phyloP scores from a whole-genome alignment of 768 basidiomycete genomes.

The Rubroboletus pulcherrimus region DNA sequence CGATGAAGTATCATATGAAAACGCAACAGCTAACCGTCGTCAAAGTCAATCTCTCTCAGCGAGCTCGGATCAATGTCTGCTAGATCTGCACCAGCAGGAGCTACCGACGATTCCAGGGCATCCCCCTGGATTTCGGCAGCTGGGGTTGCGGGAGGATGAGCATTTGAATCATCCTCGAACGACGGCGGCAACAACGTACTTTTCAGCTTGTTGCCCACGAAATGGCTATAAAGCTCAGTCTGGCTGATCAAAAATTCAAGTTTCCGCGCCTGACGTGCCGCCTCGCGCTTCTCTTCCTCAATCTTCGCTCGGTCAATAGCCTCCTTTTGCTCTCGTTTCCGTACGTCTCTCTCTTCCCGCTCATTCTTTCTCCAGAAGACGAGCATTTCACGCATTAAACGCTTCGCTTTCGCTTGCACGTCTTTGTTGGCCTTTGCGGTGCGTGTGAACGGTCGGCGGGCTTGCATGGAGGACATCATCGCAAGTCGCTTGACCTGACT shows the following conservation, averaged over 20 bases:
- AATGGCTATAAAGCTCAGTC: conserved; percentile 97
- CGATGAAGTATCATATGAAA: background rate
- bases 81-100: conserved; percentile 57
- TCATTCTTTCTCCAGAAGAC: conserved; percentile 98
- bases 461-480: conserved; percentile 70
- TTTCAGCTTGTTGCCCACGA: conserved; percentile 95
- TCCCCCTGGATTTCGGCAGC: conserved; percentile 76
- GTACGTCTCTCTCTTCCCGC: conserved; percentile 89
- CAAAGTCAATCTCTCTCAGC: conserved; percentile 82
- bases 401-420: conserved; percentile 77
- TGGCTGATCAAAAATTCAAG: conserved; percentile 98
- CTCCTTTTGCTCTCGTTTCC: conserved; percentile 93
- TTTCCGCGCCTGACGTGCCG: conserved; percentile 90
- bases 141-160: conserved; percentile 30
- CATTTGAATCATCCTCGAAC: conserved; percentile 12
- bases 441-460: conserved; percentile 68
- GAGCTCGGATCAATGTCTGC: conserved; percentile 48
- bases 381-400: conserved; percentile 93
- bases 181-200: conserved; percentile 45
- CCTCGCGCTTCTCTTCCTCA: conserved; percentile 92
- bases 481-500: conserved; percentile 75
- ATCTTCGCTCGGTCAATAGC: conserved; percentile 81
- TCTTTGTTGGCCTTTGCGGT: conserved; percentile 80
- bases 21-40: conserved; percentile 63
- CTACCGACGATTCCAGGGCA: conserved; percentile 36